Percentiles rank a stretch among this genome's conserved stretches.
Conservation (phyloP, 441 rosid species). For the Biscutella laevigata region DNA sequence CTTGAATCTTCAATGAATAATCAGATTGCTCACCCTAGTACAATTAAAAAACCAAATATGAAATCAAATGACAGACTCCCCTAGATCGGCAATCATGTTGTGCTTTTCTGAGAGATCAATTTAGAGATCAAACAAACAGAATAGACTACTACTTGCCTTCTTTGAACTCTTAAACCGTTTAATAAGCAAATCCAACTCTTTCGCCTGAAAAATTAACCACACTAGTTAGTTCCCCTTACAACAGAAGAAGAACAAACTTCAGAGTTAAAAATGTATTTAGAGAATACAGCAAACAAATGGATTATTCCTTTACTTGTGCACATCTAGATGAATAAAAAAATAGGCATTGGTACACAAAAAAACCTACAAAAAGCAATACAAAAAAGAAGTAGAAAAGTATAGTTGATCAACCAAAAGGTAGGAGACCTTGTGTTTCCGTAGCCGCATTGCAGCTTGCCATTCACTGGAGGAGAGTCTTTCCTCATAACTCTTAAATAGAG, state of each 20-base stretch:
- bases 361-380: neutral
- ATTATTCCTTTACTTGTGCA: neutral
- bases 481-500: slow-evolving; percentile 76
- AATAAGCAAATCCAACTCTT: slow-evolving; percentile 69
- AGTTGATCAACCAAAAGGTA: slow-evolving; percentile 7
- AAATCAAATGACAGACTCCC: slow-evolving; percentile 4
- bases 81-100: neutral
- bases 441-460: slow-evolving; percentile 95
- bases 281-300: neutral
- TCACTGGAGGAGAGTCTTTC: slow-evolving; percentile 88
- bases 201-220: slow-evolving; percentile 37
- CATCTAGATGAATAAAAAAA: neutral
- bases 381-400: neutral
- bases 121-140: slow-evolving; percentile 9
- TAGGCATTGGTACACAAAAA: neutral
- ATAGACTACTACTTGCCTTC: slow-evolving; percentile 40
- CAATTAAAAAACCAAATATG: slow-evolving; percentile 9
- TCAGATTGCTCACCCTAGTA: slow-evolving; percentile 74
- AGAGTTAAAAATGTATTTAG: slow-evolving; percentile 5
- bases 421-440: slow-evolving; percentile 86
- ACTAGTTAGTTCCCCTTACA: slow-evolving; percentile 11
- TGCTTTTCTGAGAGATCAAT: neutral
- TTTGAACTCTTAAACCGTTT: slow-evolving; percentile 55
- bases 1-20: slow-evolving; percentile 73
- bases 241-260: slow-evolving; percentile 6